Base-by-base conservation (phyloP, 75 land plant species). In the Cryptomeria japonica region DNA sequence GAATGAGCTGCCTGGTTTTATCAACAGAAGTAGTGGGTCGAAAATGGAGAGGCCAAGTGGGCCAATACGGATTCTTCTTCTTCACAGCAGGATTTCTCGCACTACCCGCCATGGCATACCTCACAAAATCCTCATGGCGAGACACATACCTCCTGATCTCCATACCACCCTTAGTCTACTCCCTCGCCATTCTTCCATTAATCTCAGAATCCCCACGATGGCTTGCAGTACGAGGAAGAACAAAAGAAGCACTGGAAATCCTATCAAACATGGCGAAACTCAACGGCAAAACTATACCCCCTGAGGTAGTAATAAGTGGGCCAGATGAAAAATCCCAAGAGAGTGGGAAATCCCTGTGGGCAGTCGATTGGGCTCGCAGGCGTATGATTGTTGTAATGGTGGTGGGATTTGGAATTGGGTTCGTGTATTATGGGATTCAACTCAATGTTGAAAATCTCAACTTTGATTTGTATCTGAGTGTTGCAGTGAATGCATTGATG, bases 161-260 rank as follows among this genome's bases (percentile, higher is more conserved):
- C 37, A 18, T 90, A 34, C 89, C 79, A 10, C 88, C 94, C 11
- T 47, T 92, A 38, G 16, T 53, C 39, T 92, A 89, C 84, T 68
- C 86, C 56, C 12, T 91, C 18, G 22, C 87, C 1, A 34, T 91
- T 3, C 88, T 92, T 58, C 94, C 94, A 25, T 84, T 93, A n/a
- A 37, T 92, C 15, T 90, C 91, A 4, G 94, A 93, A 31, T 92
- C 93, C 9, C 94, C 94, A 1, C 41, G 93, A 18, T 93, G 94
- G 94, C 88, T 90, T 14, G 86, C 87, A 1, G 10, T 92, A 16
- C 82, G 46, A 84, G 93, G 94, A 14, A 70, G 91, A 84, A 44
- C 28, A 0, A 53, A 85, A 1, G 91, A 93, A 31, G 94, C 94
- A 0, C 39, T 92, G 53, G 84, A 83, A 9, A 78, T 92, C 19